Evolutionary conservation across 805 yeast species (phyloP).

Genomic region (Saccharomycopsis javanensis): DNA sequence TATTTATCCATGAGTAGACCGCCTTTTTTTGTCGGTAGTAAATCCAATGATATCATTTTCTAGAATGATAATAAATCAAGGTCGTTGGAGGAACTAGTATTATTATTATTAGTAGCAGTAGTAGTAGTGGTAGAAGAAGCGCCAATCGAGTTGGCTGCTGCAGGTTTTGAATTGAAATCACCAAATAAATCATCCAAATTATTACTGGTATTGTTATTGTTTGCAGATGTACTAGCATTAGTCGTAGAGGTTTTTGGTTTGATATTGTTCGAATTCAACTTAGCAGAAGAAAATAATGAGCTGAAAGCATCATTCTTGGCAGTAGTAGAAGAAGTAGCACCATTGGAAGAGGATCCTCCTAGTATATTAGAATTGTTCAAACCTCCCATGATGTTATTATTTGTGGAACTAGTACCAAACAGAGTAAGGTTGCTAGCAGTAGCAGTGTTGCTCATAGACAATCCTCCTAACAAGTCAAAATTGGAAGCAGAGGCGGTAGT

Average conservation of each 20-base stretch:
- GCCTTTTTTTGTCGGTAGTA: too few species aligned
- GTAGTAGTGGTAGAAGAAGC: too few species aligned
- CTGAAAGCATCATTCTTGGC: slow-evolving; percentile 55
- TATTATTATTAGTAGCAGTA: neutral
- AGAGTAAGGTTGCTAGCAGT: neutral
- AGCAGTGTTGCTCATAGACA: neutral
- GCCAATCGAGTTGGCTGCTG: too few species aligned
- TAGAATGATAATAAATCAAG: slow-evolving; percentile 16
- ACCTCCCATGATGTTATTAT: neutral
- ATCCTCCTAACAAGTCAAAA: slow-evolving; percentile 10
- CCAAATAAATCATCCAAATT: slow-evolving; percentile 10
- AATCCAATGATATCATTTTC: neutral
- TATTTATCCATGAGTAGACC: too few species aligned
- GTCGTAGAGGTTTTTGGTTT: neutral
- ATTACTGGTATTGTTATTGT: neutral
- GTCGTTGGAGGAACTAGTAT: slow-evolving; percentile 5
- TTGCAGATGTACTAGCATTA: neutral
- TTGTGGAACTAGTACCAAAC: neutral
- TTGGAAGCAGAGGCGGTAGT: neutral
- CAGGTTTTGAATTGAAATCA: slow-evolving; percentile 8
- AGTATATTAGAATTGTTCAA: neutral
- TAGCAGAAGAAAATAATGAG: slow-evolving; percentile 57
- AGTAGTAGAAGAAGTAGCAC: slow-evolving; percentile 19
- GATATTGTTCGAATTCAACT: slow-evolving; percentile 23
- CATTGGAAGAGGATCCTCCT: neutral